Percentiles rank a stretch among this genome's conserved stretches.
These are phyloP conservation scores for Hypoxylon fragiforme DNA, from an alignment of 495 filamentous ascomycete species.

Conservation along the genomic window DNA sequence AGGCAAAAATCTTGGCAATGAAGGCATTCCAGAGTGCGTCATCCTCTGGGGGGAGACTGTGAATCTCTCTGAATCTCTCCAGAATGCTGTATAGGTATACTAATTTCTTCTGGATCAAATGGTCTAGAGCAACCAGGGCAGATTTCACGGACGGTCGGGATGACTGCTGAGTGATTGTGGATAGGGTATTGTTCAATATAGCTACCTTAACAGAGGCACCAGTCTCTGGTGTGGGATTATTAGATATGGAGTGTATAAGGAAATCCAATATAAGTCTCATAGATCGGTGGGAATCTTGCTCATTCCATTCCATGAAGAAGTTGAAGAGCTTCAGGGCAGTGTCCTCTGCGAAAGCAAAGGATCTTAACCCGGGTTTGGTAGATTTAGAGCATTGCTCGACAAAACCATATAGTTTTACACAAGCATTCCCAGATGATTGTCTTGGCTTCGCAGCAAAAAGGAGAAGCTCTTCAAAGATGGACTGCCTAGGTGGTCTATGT, in stretches of 20 bases:
- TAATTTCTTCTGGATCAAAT: slow-evolving; percentile 59
- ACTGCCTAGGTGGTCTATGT: slow-evolving; percentile 15
- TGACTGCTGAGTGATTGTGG: slow-evolving; percentile 55
- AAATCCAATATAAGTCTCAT: slow-evolving; percentile 72
- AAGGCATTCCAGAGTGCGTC: slow-evolving; percentile 47
- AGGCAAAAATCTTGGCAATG: slow-evolving; percentile 56
- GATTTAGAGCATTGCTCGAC: slow-evolving; percentile 58
- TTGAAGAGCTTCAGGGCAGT: slow-evolving; percentile 65
- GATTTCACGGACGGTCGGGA: slow-evolving; percentile 62
- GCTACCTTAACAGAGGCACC: slow-evolving; percentile 40
- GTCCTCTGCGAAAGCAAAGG: slow-evolving; percentile 53
- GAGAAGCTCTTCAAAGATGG: slow-evolving; percentile 45
- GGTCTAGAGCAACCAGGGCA: slow-evolving; percentile 61
- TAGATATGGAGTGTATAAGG: slow-evolving; percentile 55
- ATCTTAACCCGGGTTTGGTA: slow-evolving; percentile 38
- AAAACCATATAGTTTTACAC: slow-evolving; percentile 57
- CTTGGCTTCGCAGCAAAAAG: slow-evolving; percentile 48
- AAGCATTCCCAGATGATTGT: slow-evolving; percentile 50
- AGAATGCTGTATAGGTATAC: slow-evolving; percentile 47
- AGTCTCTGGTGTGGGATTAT: slow-evolving; percentile 47
- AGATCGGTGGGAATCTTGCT: slow-evolving; percentile 72
- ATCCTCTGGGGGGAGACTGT: slow-evolving; percentile 26
- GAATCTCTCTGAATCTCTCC: slow-evolving; percentile 38
- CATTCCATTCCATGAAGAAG: slow-evolving; percentile 73
- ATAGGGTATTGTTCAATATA: slow-evolving; percentile 48